Evolutionary conservation across 2,329 filamentous ascomycete genomes (phyloP), one percentile per base, ranked within the genome.

Genomic region (Beauveria scarabaeidicola): DNA sequence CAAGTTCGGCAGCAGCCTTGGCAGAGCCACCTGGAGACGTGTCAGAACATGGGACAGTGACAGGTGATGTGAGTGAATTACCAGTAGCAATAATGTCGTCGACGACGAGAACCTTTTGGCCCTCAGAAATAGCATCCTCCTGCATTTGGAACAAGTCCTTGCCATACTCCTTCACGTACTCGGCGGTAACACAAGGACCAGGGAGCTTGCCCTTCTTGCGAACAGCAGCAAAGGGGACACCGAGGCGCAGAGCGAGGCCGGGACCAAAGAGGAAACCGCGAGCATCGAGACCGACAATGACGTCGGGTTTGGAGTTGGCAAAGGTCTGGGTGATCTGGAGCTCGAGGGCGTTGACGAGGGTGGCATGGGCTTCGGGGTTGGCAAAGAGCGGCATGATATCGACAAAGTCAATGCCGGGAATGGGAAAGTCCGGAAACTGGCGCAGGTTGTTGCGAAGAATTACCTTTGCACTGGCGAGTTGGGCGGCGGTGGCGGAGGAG

Each of bases 11-110:
- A 21, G 91, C 93, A 62, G 93, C 94, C 64, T 85, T 84, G 60
- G 94, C 94, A 65, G 91, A 96, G 67, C 94, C 94, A 75, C 93
- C 93, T 96, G 64, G 54, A 65, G 52, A 40, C 27, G 10, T 11
- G 19, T 57, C 15, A 53, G 46, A 43, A 44, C 25, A 38, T 41
- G 32, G 43, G 56, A 46, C n/a, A 19, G 41, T 27, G 10, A 19
- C 25, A n/a, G 15, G 25, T 3, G 10, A 17, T 41, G 15, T 15
- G 61, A 51, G 58, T 56, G 44, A 77, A 87, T 74, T 80, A 96
- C 93, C 93, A 65, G 94, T 99, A 60, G 94, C 94, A 77, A 99
- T 97, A 70, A 99, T 96, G 73, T 99, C 94, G 74, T 99, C 94
- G 36, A 99, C 91, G 65, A 99, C 83, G 63, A 99, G 78, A 61